Percentiles rank a stretch among this genome's conserved stretches.
Conservation (phyloP, 352 stramenopile species). For the Pythium pyrilobum region DNA sequence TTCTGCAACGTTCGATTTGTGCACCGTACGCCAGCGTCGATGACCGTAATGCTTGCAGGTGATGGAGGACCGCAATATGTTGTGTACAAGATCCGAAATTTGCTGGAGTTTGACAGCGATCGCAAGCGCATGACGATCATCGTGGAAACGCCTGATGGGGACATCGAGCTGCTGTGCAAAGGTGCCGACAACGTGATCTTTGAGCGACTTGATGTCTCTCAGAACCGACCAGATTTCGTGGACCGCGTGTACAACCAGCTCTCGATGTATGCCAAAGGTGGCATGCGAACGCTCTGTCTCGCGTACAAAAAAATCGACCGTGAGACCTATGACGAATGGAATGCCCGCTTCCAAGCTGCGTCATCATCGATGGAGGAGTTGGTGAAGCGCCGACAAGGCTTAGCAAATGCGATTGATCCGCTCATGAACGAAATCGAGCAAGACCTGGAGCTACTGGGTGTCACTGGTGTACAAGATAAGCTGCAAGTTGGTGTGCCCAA, state of each 20-base stretch:
- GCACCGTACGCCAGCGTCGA: slow-evolving; percentile 54
- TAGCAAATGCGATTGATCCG: slow-evolving; percentile 61
- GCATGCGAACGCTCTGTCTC: slow-evolving; percentile 78
- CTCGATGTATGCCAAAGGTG: slow-evolving; percentile 54
- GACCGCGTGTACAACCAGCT: slow-evolving; percentile 52
- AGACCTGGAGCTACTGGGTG: slow-evolving; percentile 72
- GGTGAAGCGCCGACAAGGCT: slow-evolving; percentile 59
- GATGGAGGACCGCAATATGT: slow-evolving; percentile 23
- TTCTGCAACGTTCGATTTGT: slow-evolving; percentile 80
- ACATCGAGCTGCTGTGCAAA: slow-evolving; percentile 70
- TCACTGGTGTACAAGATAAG: slow-evolving; percentile 93
- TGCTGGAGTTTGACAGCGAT: slow-evolving; percentile 97
- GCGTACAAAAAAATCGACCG: slow-evolving; percentile 56
- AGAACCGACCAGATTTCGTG: slow-evolving; percentile 8
- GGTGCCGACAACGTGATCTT: slow-evolving; percentile 81
- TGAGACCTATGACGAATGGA: slow-evolving; percentile 52
- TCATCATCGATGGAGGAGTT: slow-evolving; percentile 64
- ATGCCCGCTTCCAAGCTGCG: slow-evolving; percentile 43
- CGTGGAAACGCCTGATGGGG: slow-evolving; percentile 62
- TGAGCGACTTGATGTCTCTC: slow-evolving; percentile 35
- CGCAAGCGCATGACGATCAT: slow-evolving; percentile 98
- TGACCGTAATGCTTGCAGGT: slow-evolving; percentile 49
- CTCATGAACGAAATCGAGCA: slow-evolving; percentile 83
- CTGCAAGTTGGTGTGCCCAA: slow-evolving; percentile 88
- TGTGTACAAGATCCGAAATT: slow-evolving; percentile 88